Evolutionary conservation across 768 basidiomycete species (phyloP).

Genomic region (Rhizopogon vulgaris): DNA sequence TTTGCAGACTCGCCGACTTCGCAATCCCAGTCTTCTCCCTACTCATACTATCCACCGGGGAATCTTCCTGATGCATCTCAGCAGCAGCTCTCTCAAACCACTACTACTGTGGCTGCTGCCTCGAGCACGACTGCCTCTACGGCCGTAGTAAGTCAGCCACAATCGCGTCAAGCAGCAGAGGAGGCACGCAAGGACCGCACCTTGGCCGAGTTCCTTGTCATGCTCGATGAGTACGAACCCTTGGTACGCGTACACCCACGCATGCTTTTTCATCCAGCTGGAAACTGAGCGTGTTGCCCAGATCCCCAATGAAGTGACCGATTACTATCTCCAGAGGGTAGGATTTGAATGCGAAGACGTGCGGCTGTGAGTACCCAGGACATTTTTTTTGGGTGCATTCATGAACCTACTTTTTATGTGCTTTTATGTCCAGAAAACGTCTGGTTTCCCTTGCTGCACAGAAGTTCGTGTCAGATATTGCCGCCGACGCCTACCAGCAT

Average conservation of each 20-base stretch:
- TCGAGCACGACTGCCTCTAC: constrained; percentile 13
- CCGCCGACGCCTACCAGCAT: constrained; percentile 95
- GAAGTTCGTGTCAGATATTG: constrained; percentile 96
- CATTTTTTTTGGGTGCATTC: constrained; percentile 1
- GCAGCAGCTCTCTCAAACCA: constrained; percentile 12
- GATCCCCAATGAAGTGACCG: constrained; percentile 97
- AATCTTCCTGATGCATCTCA: constrained; percentile 16
- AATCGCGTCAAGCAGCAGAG: constrained; percentile 67
- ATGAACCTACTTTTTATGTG: not conserved
- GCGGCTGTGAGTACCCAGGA: constrained; percentile 64
- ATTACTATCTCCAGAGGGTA: constrained; percentile 92
- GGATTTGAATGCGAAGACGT: constrained; percentile 96
- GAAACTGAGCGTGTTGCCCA: constrained; percentile 24
- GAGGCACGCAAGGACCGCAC: constrained; percentile 86
- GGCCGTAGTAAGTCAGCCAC: constrained; percentile 23
- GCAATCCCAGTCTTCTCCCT: constrained; percentile 12
- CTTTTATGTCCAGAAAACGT: constrained; percentile 60
- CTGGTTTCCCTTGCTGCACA: constrained; percentile 93
- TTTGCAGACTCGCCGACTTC: constrained; percentile 27
- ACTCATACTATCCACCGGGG: constrained; percentile 12
- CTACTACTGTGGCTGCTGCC: constrained; percentile 9
- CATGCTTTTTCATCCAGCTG: not conserved
- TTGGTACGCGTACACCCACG: constrained; percentile 47
- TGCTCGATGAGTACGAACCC: constrained; percentile 96
- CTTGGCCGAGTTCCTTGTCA: constrained; percentile 87